Evolutionary conservation across 2,329 filamentous ascomycete species (phyloP), one percentile per base, ranked within the genome.

Genomic region (Chaetomiaceae sp.): DNA sequence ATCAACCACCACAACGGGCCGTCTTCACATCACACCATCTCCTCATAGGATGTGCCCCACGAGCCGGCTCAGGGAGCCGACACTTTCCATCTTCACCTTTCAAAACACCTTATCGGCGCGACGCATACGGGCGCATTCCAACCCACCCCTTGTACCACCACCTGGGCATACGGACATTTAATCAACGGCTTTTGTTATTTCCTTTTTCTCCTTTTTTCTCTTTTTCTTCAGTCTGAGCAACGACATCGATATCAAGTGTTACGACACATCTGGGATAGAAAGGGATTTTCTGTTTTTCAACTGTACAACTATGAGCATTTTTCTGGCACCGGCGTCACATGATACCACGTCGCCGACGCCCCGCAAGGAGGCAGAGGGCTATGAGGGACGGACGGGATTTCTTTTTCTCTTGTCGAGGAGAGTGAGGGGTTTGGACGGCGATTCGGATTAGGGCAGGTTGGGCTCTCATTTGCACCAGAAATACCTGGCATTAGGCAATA

Each of bases 41-140:
- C 37, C 38, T 42, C 20, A 30, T 12, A 40, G 51, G 54, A 53
- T 53, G 48, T 41, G 37, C 53, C 48, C 47, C 50, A 46, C 51
- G 50, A 59, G 58, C 58, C 44, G 58, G 57, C 59, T 56, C 58
- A 51, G 59, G 54, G 54, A 51, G 38, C 51, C 53, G 40, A 51
- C 48, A 12, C 30, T 5, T 54, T 55, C 55, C 25, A 33, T 20
- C 19, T 31, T 55, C 51, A 35, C 33, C 44, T 23, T 34, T 49
- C 38, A 21, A 21, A 49, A 37, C 35, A 31, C 19, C 55, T 51
- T 42, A 38, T 50, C 40, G 41, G 48, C 51, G 37, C 50, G 37
- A 31, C 17, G 19, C 39, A 44, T 17, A 33, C 33, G 33, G 38
- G 44, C 57, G 53, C 55, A 56, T 55, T 52, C 46, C 35, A 47